A percentile compares a stretch with the other conserved stretches of the same genome.
Evolutionary conservation across 1,284 basidiomycete genomes (phyloP).

Genomic region (Ganoderma lingzhi): DNA sequence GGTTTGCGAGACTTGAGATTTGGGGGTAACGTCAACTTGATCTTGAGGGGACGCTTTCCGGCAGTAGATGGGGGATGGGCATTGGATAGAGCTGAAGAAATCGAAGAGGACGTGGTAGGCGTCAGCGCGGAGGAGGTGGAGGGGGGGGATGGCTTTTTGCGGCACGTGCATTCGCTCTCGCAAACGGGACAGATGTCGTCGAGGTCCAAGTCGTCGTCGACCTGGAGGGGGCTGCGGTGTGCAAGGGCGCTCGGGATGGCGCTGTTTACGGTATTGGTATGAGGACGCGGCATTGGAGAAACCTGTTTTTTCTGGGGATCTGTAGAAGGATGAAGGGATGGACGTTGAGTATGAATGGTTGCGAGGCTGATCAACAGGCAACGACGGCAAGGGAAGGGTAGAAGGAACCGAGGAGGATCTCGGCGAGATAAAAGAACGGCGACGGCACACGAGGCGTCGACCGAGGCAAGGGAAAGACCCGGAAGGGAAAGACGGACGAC

Average conservation of each 20-base stretch:
- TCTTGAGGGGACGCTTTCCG: conserved; percentile 58
- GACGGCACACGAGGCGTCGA: conserved; percentile 9
- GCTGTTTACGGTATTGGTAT: conserved; percentile 67
- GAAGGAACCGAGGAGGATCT: conserved; percentile 17
- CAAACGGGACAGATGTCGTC: conserved; percentile 86
- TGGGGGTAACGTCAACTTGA: conserved; percentile 75
- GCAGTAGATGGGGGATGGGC: conserved; percentile 37
- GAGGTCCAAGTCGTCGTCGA: conserved; percentile 79
- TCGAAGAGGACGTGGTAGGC: conserved; percentile 38
- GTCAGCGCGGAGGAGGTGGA: conserved; percentile 40
- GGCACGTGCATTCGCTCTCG: conserved; percentile 86
- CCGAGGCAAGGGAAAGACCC: conserved; percentile 12
- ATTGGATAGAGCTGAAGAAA: conserved; percentile 35
- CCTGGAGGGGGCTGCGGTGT: conserved; percentile 34
- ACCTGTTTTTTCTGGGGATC: conserved; percentile 64
- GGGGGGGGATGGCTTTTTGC: conserved; percentile 44
- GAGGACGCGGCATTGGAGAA: conserved; percentile 71
- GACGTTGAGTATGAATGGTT: conserved; percentile 16
- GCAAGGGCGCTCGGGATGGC: conserved; percentile 39
- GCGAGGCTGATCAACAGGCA: conserved; percentile 19
- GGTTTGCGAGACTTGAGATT: conserved; percentile 43
- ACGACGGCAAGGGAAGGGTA: conserved; percentile 11
- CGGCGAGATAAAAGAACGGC: conserved; percentile 14
- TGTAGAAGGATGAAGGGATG: conserved; percentile 37
- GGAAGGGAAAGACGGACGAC: conserved; percentile 20